Percentiles rank a stretch among this genome's conserved stretches.
phyloP scores from a whole-genome alignment of 78 protist species.

The Guillardia theta region DNA sequence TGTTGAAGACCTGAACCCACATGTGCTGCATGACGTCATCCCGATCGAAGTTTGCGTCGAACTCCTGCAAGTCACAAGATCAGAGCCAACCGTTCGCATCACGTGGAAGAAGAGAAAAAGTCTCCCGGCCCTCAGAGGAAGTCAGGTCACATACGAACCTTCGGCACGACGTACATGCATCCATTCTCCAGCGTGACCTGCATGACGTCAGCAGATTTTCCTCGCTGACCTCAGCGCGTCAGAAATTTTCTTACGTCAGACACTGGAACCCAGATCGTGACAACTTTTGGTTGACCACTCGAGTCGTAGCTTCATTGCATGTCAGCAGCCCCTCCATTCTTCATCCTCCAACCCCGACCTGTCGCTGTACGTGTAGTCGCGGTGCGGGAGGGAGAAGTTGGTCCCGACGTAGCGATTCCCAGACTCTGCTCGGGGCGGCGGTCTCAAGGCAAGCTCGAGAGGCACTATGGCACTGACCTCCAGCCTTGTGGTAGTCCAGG shows the following conservation, averaged over 20 bases:
- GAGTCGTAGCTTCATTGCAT: neutral
- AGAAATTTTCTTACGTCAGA: neutral
- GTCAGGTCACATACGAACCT: too few relatives aligned
- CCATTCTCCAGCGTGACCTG: neutral
- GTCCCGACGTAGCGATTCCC: conserved; percentile 11
- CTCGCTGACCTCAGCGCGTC: neutral
- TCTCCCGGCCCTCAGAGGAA: too few relatives aligned
- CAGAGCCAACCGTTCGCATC: too few relatives aligned
- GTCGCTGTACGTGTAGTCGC: neutral
- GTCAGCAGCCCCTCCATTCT: neutral
- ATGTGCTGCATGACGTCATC: neutral
- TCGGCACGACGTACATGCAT: neutral
- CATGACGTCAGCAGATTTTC: neutral
- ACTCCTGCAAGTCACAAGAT: too few relatives aligned
- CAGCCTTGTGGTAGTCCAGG: neutral
- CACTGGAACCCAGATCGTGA: neutral
- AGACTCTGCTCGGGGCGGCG: neutral
- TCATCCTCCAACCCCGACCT: neutral
- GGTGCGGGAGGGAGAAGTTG: conserved; percentile 23
- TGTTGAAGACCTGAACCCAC: too few relatives aligned
- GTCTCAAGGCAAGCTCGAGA: neutral
- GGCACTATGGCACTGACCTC: neutral
- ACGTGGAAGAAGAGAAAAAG: too few relatives aligned
- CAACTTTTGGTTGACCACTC: neutral
- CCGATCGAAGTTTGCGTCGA: neutral